Evolutionary conservation across 129 eudicot genomes (phyloP), one percentile per base, ranked within the genome.

Genomic region (Chrysanthemum lavandulifolium): DNA sequence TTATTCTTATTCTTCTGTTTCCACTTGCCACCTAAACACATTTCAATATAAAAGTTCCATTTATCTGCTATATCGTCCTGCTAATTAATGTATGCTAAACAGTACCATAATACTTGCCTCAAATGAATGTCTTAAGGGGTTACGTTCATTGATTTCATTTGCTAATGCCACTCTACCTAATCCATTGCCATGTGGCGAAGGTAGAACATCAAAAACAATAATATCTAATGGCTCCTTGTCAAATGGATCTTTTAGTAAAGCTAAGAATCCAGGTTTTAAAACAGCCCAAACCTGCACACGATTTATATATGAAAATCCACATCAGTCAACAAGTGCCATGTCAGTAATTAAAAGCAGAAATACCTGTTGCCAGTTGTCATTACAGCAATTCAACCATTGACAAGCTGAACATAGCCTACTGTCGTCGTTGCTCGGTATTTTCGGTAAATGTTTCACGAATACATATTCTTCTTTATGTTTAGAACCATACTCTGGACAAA

Each of bases 351-450:
- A 13, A 15, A 53, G n/a, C 18, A 12, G 6, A 2, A 33, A 67
- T 65, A 93, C 98, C 98, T 93, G 91, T 73, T 94, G 99, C 99
- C 99, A 94, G 78, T 83, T 90, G 83, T 94, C 96, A 79, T 91
- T 88, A 80, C 99, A 94, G 64, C 99, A 94, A 82, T 84, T 78
- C 29, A 86, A 71, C 88, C 90, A 84, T 58, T 57, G 84, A 71
- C 99, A 94, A 63, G 80, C 63, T 65, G 89, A 88, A 74, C 98
- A 89, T 53, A 71, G 71, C 59, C 80, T 82, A 51, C 75, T 80
- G 63, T 88, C 93, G 27, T 80, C 88, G 7, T 71, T 77, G 49
- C 55, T 79, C 56, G 77, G 83, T 73, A 90, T 77, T 79, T 86
- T 84, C 0, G 96, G 86, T 71, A 94, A 82, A 72, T 94, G 99